Conservation (phyloP, 2,329 filamentous ascomycete species). For the Trichophyton benhamiae region DNA sequence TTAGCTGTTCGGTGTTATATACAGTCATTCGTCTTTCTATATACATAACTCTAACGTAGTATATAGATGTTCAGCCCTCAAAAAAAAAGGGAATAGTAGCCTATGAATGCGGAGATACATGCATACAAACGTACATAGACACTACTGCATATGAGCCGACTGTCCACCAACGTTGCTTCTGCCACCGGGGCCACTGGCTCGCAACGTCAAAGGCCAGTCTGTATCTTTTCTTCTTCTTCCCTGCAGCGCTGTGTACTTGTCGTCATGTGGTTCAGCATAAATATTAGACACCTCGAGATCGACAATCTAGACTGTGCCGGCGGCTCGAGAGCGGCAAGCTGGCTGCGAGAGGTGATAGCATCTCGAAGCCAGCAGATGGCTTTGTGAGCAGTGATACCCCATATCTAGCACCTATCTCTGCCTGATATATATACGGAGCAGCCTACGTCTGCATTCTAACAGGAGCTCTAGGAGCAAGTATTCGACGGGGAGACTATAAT, state of each 20-base stretch:
- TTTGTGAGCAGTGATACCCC: no score
- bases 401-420: no score
- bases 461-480: no score
- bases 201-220: neutral
- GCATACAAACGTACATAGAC: neutral
- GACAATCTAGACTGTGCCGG: conserved; percentile 1
- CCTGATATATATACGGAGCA: no score
- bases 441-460: no score
- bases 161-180: neutral
- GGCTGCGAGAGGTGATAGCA: neutral
- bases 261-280: neutral
- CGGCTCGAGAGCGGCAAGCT: conserved; percentile 1
- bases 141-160: no score
- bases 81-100: neutral
- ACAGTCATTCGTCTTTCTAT: neutral
- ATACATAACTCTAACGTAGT: neutral
- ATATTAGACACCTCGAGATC: neutral
- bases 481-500: no score
- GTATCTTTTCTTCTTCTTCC: conserved; percentile 1
- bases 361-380: neutral
- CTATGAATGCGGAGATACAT: neutral
- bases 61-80: neutral
- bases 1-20: neutral
- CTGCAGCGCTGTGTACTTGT: neutral
- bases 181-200: neutral